Evolutionary conservation across 2,329 filamentous ascomycete genomes (phyloP).

Genomic region (Coniella lustricola): DNA sequence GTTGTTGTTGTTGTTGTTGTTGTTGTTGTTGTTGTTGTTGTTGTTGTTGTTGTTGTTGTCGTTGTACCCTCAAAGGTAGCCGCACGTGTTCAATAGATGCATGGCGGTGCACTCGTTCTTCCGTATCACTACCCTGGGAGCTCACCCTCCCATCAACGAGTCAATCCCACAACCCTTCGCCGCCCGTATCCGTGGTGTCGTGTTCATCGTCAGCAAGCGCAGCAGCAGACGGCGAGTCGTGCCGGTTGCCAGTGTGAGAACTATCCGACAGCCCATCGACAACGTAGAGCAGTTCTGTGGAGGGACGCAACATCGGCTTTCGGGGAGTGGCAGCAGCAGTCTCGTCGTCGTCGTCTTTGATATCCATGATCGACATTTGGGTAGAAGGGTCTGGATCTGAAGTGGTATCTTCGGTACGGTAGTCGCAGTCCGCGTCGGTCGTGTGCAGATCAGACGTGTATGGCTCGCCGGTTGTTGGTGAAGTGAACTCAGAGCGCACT

Average conservation of each 20-base stretch:
- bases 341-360: too few species aligned
- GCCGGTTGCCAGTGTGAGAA: not conserved
- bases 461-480: constrained; percentile 14
- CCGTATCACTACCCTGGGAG: constrained; percentile 9
- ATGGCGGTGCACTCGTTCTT: not conserved
- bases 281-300: not conserved
- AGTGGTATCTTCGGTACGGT: constrained; percentile 12
- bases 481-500: constrained; percentile 9
- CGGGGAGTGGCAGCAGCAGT: not conserved
- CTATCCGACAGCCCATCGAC: not conserved
- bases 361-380: not conserved
- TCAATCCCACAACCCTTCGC: constrained; percentile 14
- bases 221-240: constrained; percentile 3
- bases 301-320: not conserved
- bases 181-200: constrained; percentile 7
- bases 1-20: not conserved
- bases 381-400: constrained; percentile 14
- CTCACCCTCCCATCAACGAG: constrained; percentile 13
- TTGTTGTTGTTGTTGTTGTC: not conserved
- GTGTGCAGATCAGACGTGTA: constrained; percentile 12
- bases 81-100: too few species aligned
- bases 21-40: not conserved
- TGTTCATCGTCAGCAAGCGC: constrained; percentile 14
- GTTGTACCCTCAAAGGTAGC: not conserved
- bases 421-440: constrained; percentile 15